A percentile compares a stretch with the other conserved stretches of the same genome.
phyloP scores from a whole-genome alignment of 164 flowering plant genomes.

The Pachysandra terminalis region DNA sequence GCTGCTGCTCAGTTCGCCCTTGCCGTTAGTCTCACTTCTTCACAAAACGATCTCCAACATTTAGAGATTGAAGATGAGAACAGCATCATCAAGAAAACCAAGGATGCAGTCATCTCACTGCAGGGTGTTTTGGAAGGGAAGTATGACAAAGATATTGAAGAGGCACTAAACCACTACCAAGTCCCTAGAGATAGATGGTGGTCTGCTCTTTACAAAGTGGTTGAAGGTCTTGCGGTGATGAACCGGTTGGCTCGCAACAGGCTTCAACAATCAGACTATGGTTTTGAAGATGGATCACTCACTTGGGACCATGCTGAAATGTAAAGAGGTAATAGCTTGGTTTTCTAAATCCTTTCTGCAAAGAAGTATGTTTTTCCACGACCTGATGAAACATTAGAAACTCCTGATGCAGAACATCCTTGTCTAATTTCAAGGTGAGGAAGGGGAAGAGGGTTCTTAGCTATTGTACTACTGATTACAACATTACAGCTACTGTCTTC shows the following conservation, averaged over 20 bases:
- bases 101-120: slow-evolving; percentile 84
- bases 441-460: too few relatives aligned
- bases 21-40: slow-evolving; percentile 78
- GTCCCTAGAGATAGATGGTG: slow-evolving; percentile 77
- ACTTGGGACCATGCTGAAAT: slow-evolving; percentile 30
- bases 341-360: too few relatives aligned
- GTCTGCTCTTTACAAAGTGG: too few relatives aligned
- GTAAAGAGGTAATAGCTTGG: slow-evolving; percentile 7
- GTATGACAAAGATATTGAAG: slow-evolving; percentile 69
- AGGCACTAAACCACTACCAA: slow-evolving; percentile 53
- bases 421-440: too few relatives aligned
- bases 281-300: slow-evolving; percentile 38
- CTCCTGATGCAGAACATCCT: too few relatives aligned
- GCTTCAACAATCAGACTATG: slow-evolving; percentile 44
- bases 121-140: too few relatives aligned
- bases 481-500: too few relatives aligned
- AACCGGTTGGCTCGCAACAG: slow-evolving; percentile 64
- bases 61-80: slow-evolving; percentile 69
- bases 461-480: too few relatives aligned
- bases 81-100: slow-evolving; percentile 73
- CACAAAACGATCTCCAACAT: slow-evolving; percentile 77
- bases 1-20: slow-evolving; percentile 95
- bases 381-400: too few relatives aligned
- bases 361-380: too few relatives aligned
- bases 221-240: slow-evolving; percentile 89